Base-by-base conservation (phyloP, 2,329 filamentous ascomycete species). In the Hymenoscyphus fructigenus region DNA sequence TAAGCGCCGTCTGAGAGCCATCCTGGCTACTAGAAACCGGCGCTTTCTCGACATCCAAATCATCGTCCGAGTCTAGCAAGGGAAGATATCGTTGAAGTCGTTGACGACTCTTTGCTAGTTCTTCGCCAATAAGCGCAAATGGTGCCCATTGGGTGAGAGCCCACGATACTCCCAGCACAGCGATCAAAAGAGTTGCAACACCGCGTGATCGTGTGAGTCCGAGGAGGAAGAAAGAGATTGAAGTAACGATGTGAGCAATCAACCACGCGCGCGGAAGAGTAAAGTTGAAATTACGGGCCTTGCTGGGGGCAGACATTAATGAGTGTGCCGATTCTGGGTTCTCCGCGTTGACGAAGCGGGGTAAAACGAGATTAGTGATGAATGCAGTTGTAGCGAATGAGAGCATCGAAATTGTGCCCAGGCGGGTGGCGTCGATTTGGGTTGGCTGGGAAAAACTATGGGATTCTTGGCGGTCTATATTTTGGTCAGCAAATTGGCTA, bases 141-240 rank as follows among this genome's bases (percentile, higher is more conserved):
- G 74, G 74, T 3, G 70, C 73, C 71, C 72, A 75, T 61, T 73
- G 72, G 1, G 72, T 75, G 34, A 74, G 50, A 2, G 73, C 73
- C 73, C 73, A 75, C 6, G 71, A 69, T 1, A 74, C 62, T 14
- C 73, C 74, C 14, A 69, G 53, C 23, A 67, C 62, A 15, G 57
- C 44, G n/a, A 57, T 56, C 23, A 65, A 23, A 38, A 47, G 20
- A 36, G 60, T 63, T 17, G 64, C 47, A 36, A 61, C 28, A 36
- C 44, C 38, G 23, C 56, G 38, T 28, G 56, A 55, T 15, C 41
- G 41, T 14, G 61, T 63, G 12, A 63, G 56, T 4, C 61, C 61
- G 5, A 63, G 56, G 15, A 55, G 44, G 47, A 63, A 44, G 28
- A 63, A 63, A n/a, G 60, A 53, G 20, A 59, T 26, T 34, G 60